Percentiles rank a stretch among this genome's conserved stretches.
Evolutionary conservation across 2,329 filamentous ascomycete species (phyloP).

Genomic region (Claviceps fusiformis): DNA sequence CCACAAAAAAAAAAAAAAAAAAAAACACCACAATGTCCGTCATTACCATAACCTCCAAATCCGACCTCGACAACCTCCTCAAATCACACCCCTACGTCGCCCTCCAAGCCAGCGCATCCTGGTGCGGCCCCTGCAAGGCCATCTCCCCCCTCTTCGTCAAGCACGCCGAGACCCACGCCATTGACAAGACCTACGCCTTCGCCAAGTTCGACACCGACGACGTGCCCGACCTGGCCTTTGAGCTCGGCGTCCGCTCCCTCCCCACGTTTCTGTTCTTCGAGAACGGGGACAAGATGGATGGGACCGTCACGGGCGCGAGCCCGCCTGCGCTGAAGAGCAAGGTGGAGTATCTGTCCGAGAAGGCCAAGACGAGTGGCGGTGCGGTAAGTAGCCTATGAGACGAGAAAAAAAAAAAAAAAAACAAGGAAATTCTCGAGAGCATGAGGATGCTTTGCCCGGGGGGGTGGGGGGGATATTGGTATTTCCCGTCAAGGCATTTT

Average conservation of each 20-base stretch:
- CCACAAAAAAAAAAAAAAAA: not conserved
- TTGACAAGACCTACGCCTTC: conserved; percentile 34
- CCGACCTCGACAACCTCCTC: conserved; percentile 37
- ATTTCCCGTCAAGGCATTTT: no score
- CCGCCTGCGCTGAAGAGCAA: conserved; percentile 19
- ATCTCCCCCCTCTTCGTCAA: conserved; percentile 41
- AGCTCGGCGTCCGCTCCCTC: conserved; percentile 40
- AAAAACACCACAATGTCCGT: conserved; percentile 17
- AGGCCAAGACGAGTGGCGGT: conserved; percentile 13
- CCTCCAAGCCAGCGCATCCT: conserved; percentile 44
- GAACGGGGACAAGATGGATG: conserved; percentile 30
- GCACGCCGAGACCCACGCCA: conserved; percentile 25
- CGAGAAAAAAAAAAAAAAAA: no score
- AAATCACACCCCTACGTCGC: conserved; percentile 35
- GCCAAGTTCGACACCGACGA: conserved; percentile 47
- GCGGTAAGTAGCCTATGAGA: conserved; percentile 3
- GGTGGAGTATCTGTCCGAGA: conserved; percentile 12
- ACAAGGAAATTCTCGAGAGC: no score
- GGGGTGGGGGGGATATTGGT: no score
- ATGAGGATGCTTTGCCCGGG: no score
- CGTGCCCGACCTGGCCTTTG: conserved; percentile 32
- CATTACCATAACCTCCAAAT: conserved; percentile 25
- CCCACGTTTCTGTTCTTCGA: conserved; percentile 49
- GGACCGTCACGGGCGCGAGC: conserved; percentile 28
- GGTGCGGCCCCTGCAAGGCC: conserved; percentile 48